These are phyloP conservation scores for Daldinia bambusicola DNA, from an alignment of 495 filamentous ascomycete species.

Conservation along the genomic window DNA sequence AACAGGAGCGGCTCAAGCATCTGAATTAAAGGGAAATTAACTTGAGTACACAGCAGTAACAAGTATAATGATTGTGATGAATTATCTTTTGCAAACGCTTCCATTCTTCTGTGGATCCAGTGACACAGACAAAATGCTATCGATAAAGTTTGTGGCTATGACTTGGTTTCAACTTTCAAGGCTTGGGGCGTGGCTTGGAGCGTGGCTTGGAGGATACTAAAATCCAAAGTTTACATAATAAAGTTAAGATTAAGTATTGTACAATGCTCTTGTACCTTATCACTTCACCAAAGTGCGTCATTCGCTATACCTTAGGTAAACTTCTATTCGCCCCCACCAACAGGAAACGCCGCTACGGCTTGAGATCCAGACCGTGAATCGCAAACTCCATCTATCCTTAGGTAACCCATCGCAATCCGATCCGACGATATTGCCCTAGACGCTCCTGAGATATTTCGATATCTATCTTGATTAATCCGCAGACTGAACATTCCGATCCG, in stretches of 20 bases:
- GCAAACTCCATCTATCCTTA: slow-evolving; percentile 17
- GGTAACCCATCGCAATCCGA: slow-evolving; percentile 13
- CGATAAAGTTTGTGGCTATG: background rate
- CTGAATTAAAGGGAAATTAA: no score
- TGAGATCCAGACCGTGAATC: slow-evolving; percentile 12
- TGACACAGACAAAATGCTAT: background rate
- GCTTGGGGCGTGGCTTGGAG: no score
- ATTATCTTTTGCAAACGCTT: background rate
- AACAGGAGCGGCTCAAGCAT: no score
- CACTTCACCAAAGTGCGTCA: slow-evolving; percentile 27
- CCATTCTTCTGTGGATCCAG: background rate
- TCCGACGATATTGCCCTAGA: slow-evolving; percentile 5
- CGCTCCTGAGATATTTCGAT: slow-evolving; percentile 3
- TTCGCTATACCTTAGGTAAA: no score
- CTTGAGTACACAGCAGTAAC: background rate
- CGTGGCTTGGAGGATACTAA: background rate
- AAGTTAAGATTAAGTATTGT: background rate
- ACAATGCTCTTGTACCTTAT: background rate
- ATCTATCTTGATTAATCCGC: background rate
- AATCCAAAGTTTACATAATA: no score
- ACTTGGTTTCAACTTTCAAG: no score
- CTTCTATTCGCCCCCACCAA: slow-evolving; percentile 32
- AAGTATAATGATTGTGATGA: background rate
- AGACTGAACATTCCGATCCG: background rate
- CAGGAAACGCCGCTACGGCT: slow-evolving; percentile 16